Evolutionary conservation across 108 stramenopile genomes (phyloP).

Genomic region (Nannochloropsis granulata): DNA sequence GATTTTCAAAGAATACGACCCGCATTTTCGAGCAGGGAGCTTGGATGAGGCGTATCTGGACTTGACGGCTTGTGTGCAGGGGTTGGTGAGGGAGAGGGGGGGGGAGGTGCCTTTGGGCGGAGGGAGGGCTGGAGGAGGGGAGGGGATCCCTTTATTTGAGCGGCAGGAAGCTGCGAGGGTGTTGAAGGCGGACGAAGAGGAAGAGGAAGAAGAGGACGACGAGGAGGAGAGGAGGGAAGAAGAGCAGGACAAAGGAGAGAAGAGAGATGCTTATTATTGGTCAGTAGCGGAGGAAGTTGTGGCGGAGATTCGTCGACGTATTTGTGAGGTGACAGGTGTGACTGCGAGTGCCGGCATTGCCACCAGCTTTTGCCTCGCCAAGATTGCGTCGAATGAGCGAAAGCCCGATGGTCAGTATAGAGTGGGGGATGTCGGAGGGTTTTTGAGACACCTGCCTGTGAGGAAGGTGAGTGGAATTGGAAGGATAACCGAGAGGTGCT

Average conservation of each 20-base stretch:
- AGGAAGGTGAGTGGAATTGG: conserved; percentile 60
- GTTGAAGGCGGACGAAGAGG: neutral
- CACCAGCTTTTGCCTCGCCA: conserved; percentile 69
- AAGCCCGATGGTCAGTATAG: conserved; percentile 90
- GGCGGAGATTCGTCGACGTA: conserved; percentile 52
- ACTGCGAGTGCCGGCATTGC: conserved; percentile 86
- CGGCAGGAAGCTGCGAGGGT: neutral
- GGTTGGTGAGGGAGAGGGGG: neutral
- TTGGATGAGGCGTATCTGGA: conserved; percentile 90
- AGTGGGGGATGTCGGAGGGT: conserved; percentile 53
- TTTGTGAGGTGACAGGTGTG: conserved; percentile 51
- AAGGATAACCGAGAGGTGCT: conserved; percentile 69
- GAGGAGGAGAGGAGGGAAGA: conserved; percentile 2
- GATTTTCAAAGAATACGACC: conserved; percentile 75
- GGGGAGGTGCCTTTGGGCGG: neutral
- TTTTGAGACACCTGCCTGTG: conserved; percentile 48
- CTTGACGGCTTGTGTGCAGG: conserved; percentile 52
- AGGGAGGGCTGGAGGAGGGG: neutral
- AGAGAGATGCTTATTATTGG: neutral
- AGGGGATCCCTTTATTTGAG: neutral
- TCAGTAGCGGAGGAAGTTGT: conserved; percentile 7
- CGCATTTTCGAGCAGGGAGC: conserved; percentile 46
- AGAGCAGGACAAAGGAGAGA: neutral
- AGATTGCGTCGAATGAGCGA: conserved; percentile 61
- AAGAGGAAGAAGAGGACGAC: neutral